Percentiles rank a stretch among this genome's conserved stretches.
These are phyloP conservation scores for Colletotrichum karsti DNA, from an alignment of 2,329 filamentous ascomycete species.

Conservation along the genomic window DNA sequence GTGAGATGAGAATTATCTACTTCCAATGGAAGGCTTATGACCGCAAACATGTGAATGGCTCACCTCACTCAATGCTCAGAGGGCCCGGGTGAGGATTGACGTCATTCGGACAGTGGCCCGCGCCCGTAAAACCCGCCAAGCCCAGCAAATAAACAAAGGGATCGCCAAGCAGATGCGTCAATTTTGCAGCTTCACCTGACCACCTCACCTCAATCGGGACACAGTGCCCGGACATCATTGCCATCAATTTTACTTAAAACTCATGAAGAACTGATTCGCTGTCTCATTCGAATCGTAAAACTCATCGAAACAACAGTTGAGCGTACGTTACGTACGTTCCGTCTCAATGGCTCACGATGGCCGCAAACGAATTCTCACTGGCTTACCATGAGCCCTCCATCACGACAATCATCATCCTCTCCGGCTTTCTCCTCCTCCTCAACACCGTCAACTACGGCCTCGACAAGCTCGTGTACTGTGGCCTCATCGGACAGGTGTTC, in stretches of 20 bases:
- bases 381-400: slow-evolving; percentile 73
- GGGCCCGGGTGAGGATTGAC: not conserved
- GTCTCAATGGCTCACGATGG: not conserved
- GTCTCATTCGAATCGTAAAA: not conserved
- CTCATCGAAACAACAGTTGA: not conserved
- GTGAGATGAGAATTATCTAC: too few relatives aligned
- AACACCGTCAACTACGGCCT: slow-evolving; percentile 66
- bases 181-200: not conserved
- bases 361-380: slow-evolving; percentile 36
- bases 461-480: slow-evolving; percentile 71
- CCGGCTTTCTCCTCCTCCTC: slow-evolving; percentile 70
- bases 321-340: not conserved
- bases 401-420: slow-evolving; percentile 63
- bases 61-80: too few relatives aligned
- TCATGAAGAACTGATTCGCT: too few relatives aligned
- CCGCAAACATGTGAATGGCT: too few relatives aligned
- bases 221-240: not conserved
- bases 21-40: too few relatives aligned
- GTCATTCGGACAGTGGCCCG: not conserved
- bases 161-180: not conserved
- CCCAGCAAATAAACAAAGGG: too few relatives aligned
- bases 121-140: not conserved
- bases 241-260: not conserved
- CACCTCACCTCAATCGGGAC: not conserved
- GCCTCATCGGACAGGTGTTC: slow-evolving; percentile 76